These are phyloP conservation scores for Agrostemma githago DNA, from an alignment of 148 eudicot genomes.

Conservation along the genomic window DNA sequence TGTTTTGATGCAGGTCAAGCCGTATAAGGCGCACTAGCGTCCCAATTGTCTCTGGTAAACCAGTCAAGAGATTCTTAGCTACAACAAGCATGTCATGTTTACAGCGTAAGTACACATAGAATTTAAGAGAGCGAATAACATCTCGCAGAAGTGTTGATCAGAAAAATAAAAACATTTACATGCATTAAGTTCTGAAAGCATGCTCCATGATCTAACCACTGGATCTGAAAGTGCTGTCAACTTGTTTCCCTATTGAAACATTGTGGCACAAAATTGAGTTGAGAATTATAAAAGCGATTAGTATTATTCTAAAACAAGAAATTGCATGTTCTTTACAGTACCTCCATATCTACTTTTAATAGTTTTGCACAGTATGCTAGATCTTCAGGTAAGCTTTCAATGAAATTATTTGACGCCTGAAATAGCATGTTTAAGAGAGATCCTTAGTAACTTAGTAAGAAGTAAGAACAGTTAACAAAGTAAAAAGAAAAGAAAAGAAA, in stretches of 20 bases:
- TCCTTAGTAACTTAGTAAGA: background rate
- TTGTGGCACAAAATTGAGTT: background rate
- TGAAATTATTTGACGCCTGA: conserved; percentile 80
- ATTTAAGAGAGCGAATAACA: background rate
- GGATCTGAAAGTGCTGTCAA: conserved; percentile 51
- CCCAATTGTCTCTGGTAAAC: conserved; percentile 80
- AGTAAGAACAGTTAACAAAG: background rate
- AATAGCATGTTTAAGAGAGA: background rate
- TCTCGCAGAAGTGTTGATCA: background rate
- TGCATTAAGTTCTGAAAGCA: conserved; percentile 86
- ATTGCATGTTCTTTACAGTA: conserved; percentile 26
- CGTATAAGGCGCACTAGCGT: conserved; percentile 75
- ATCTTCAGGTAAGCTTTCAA: conserved; percentile 81
- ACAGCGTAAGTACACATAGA: conserved; percentile 5
- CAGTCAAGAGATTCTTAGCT: conserved; percentile 74
- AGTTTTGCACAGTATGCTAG: conserved; percentile 60
- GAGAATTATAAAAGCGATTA: background rate
- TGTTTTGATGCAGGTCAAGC: conserved; percentile 86
- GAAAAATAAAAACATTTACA: conserved; percentile 30
- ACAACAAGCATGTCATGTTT: conserved; percentile 13
- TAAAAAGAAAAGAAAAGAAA: background rate
- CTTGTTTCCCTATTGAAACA: conserved; percentile 74
- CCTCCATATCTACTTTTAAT: conserved; percentile 80
- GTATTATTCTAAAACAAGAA: background rate
- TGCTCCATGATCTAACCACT: conserved; percentile 65